These are phyloP conservation scores for Trypanosomatidae sp. DNA, from an alignment of 208 protist genomes.

Conservation along the genomic window DNA sequence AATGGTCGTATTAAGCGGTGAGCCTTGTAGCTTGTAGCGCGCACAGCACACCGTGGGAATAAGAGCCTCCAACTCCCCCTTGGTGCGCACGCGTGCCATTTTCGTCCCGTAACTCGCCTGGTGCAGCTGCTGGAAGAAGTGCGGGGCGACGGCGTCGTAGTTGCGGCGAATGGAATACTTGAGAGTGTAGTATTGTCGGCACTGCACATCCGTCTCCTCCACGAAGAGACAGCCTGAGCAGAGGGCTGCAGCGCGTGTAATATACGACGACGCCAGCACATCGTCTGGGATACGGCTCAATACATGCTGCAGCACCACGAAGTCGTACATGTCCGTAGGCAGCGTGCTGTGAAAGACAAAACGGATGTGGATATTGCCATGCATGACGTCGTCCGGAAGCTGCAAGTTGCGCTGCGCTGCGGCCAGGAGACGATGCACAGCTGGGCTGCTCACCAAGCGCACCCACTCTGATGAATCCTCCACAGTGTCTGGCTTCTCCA, in stretches of 20 bases:
- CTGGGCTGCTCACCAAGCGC: constrained; percentile 36
- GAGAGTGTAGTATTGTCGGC: constrained; percentile 64
- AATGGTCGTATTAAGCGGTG: constrained; percentile 73
- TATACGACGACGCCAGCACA: constrained; percentile 21
- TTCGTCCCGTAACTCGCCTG: constrained; percentile 34
- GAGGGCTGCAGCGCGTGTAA: constrained; percentile 11
- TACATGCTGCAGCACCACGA: constrained; percentile 78
- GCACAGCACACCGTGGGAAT: constrained; percentile 27
- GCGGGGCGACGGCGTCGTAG: constrained; percentile 47
- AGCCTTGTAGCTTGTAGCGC: constrained; percentile 71
- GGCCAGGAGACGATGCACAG: constrained; percentile 23
- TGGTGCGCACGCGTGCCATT: constrained; percentile 40
- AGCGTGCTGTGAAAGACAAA: constrained; percentile 23
- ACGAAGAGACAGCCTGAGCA: constrained; percentile 53
- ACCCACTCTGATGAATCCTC: constrained; percentile 23
- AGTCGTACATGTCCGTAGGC: constrained; percentile 43
- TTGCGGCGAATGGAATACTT: constrained; percentile 24
- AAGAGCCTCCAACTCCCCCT: constrained; percentile 39
- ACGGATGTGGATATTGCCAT: constrained; percentile 12
- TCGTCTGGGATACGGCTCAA: constrained; percentile 40
- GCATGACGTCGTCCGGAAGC: constrained; percentile 6
- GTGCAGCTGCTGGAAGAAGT: constrained; percentile 55
- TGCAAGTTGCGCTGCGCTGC: constrained; percentile 13
- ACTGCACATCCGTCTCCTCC: constrained; percentile 65
- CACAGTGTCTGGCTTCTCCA: background rate